Evolutionary conservation across 2,329 filamentous ascomycete genomes (phyloP), one percentile per base, ranked within the genome.

Genomic region (Hymenoscyphus occultus): DNA sequence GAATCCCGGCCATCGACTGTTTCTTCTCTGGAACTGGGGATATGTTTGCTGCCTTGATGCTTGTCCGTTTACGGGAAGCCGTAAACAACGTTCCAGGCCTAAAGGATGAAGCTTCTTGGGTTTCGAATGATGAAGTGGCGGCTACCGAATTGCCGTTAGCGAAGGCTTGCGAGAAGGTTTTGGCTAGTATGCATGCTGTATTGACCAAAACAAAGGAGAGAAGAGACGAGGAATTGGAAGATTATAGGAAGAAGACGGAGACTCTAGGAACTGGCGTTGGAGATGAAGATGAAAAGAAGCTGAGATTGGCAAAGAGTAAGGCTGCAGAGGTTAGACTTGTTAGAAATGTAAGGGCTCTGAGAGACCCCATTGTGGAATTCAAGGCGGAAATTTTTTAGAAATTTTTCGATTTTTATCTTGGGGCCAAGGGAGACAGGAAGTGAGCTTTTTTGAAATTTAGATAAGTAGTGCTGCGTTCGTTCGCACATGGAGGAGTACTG

Each of bases 11-110:
- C 35, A 88, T 97, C 66, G 91, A 97, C 75, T 91, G 93, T 78
- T 97, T 95, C 82, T 99, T 98, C 79, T 93, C 90, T 72, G 95
- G 95, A 51, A 98, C 96, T 0, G 95, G 95, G 58, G 95, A 99
- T 80, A 97, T 99, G 94, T 98, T 99, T 75, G 94, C 93, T 39
- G 94, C 94, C 7, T 83, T 99, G 57, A 93, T 92, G 75, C 87
- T 97, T 1, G 91, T 91, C 51, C 88, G 94, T 39, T 87, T 99
- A 74, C 89, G 94, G 65, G 92, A 98, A 80, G 93, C 92, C 32
- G 90, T 92, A 1, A 78, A 80, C 61, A 78, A 78, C 2, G 79
- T 64, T 1, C 68, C 74, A 19, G 76, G 75, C 2, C 78, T 96
- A 3, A 77, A 81, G 16, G 75, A 80, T 7, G 84, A 78, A 2